Evolutionary conservation across 176 grass and related monocot genomes (phyloP).

Genomic region (Triticum timopheevii): DNA sequence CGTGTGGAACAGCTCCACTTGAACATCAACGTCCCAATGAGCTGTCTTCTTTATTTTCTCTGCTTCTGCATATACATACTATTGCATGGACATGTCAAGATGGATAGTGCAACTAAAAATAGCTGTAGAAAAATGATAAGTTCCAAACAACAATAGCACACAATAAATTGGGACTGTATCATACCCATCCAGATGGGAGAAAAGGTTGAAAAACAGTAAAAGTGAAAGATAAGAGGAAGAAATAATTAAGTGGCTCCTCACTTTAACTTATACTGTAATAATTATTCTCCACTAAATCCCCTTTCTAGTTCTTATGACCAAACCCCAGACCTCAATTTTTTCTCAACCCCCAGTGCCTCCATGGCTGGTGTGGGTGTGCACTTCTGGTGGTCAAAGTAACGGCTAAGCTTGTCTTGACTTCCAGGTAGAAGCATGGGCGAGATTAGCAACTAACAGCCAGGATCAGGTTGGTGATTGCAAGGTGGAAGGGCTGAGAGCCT

Average conservation of each 20-base stretch:
- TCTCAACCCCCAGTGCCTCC: background rate
- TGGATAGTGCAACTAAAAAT: constrained; percentile 23
- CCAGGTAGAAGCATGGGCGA: background rate
- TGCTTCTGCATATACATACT: constrained; percentile 98
- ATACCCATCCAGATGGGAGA: background rate
- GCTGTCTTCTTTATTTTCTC: constrained; percentile 92
- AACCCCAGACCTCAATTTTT: background rate
- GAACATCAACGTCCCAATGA: constrained; percentile 98
- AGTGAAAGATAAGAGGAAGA: background rate
- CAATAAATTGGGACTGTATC: constrained; percentile 7
- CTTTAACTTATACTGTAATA: background rate
- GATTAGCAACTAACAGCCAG: background rate
- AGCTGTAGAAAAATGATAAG: constrained; percentile 11
- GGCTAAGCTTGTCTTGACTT: background rate
- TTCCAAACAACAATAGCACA: constrained; percentile 15
- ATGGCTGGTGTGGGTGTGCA: background rate
- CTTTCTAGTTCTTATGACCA: background rate
- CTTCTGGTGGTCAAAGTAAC: background rate
- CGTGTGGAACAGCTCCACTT: constrained; percentile 90
- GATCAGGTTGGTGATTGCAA: background rate
- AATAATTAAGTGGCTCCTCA: background rate
- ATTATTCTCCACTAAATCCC: background rate
- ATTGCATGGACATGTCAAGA: constrained; percentile 58
- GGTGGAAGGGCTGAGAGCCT: background rate
- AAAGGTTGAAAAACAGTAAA: background rate